A percentile compares a stretch with the other conserved stretches of the same genome.
phyloP scores from a whole-genome alignment of 163 green algal species.

The Trebouxia gelatinosa region DNA sequence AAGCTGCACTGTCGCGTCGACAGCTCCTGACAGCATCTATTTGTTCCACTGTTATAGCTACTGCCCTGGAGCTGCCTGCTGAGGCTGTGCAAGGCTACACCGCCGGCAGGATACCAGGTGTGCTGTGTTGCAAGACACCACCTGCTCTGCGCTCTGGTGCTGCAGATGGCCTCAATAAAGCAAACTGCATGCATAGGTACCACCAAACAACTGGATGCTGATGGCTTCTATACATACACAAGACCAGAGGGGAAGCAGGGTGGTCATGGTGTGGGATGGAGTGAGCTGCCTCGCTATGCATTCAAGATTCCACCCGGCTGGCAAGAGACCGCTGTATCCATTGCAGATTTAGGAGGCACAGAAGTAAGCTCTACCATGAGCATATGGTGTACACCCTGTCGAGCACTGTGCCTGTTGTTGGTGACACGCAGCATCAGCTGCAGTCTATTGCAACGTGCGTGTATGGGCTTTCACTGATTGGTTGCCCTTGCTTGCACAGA shows the following conservation, averaged over 20 bases:
- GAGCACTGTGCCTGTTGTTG: neutral
- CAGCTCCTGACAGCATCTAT: no score
- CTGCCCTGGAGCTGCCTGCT: constrained; percentile 24
- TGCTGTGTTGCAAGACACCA: no score
- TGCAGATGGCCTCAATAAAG: no score
- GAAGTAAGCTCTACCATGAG: constrained; percentile 52
- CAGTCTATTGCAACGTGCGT: no score
- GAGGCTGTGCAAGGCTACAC: constrained; percentile 73
- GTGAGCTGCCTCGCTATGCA: constrained; percentile 85
- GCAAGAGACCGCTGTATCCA: constrained; percentile 92
- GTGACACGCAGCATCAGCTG: neutral
- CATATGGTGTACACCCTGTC: neutral
- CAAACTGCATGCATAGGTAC: no score
- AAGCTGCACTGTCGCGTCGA: no score
- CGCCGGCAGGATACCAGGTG: constrained; percentile 78
- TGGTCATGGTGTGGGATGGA: constrained; percentile 83
- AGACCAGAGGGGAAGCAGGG: constrained; percentile 87
- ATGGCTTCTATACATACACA: constrained; percentile 80
- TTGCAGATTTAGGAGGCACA: constrained; percentile 94
- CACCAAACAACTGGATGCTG: constrained; percentile 52
- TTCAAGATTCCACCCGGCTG: constrained; percentile 82
- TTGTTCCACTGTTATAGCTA: no score
- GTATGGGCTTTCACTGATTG: no score
- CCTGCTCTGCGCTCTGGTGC: no score
- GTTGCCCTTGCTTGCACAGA: constrained; percentile 62